Conservation (phyloP, 2,329 filamentous ascomycete species). For the Claviceps digitariae region DNA sequence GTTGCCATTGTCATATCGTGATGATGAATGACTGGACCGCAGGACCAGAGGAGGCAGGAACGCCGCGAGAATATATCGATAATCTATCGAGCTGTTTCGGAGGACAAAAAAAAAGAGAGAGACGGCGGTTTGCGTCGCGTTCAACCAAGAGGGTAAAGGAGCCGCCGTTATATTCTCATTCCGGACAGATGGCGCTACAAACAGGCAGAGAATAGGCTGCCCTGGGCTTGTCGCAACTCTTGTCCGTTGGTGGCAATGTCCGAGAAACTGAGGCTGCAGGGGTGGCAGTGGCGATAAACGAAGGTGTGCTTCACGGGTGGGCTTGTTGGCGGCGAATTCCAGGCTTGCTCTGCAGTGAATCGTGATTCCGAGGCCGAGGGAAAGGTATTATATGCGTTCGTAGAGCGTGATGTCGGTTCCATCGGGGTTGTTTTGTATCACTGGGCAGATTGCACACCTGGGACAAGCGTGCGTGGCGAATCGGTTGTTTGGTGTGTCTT, state of each 20-base stretch:
- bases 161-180: neutral
- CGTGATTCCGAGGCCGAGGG: neutral
- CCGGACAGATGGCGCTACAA: neutral
- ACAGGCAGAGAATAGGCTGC: neutral
- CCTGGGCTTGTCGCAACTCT: neutral
- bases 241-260: neutral
- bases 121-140: neutral
- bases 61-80: neutral
- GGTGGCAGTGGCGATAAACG: neutral
- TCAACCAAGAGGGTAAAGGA: neutral
- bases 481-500: too few species aligned
- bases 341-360: neutral
- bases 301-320: neutral
- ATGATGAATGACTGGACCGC: neutral
- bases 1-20: conserved; percentile 9
- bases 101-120: too few species aligned
- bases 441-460: neutral
- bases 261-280: neutral
- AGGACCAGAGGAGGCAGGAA: neutral
- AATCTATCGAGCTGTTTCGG: neutral
- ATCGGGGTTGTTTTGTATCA: neutral
- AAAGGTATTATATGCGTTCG: neutral
- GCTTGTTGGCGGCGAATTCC: neutral
- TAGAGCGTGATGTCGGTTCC: neutral
- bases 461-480: neutral